These are phyloP conservation scores for Camellia granthamiana DNA, from an alignment of 148 eudicot species.

Conservation along the genomic window DNA sequence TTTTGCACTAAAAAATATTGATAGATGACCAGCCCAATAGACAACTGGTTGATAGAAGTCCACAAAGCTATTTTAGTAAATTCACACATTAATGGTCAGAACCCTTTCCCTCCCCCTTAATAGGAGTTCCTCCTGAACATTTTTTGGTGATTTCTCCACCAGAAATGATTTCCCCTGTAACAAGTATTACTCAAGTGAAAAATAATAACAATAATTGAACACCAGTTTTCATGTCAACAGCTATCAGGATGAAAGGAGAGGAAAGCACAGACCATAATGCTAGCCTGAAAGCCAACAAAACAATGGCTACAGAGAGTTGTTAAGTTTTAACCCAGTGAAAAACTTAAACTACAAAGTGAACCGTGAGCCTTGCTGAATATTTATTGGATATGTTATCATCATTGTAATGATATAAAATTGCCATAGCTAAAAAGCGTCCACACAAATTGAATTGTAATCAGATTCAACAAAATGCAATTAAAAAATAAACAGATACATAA, in stretches of 20 bases:
- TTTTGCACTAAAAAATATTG: neutral
- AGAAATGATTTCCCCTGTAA: neutral
- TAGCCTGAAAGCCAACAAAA: neutral
- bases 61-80: neutral
- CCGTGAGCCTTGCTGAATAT: too few species aligned
- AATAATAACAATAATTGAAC: neutral
- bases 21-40: neutral
- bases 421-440: neutral
- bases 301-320: neutral
- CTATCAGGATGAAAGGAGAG: neutral
- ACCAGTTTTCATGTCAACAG: neutral
- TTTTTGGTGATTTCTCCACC: neutral
- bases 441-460: neutral
- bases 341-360: neutral
- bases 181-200: neutral
- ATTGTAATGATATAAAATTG: too few species aligned
- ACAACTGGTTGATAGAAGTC: too few species aligned
- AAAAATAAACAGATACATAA: neutral
- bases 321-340: neutral
- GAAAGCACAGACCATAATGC: neutral
- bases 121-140: too few species aligned
- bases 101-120: too few species aligned
- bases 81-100: neutral
- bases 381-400: too few species aligned
- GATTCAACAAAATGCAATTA: neutral